Evolutionary conservation across 2,329 filamentous ascomycete species (phyloP).

Genomic region (Neonectria coccinea): DNA sequence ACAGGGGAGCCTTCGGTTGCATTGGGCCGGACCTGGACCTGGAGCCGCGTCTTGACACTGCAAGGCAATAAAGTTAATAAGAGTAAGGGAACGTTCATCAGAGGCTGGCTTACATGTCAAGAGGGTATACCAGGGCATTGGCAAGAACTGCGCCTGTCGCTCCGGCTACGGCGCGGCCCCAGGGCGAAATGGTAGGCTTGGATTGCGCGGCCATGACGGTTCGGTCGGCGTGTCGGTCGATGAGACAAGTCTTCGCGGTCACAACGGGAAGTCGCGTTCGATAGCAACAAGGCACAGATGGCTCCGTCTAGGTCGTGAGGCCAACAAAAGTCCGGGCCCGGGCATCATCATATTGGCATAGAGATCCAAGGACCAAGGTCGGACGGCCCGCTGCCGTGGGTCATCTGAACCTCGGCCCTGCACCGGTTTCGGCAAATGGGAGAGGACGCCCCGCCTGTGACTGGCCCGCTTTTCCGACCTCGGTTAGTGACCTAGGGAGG

Average conservation of each 20-base stretch:
- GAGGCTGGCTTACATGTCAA: conserved; percentile 82
- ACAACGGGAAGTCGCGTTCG: conserved; percentile 2
- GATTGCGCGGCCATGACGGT: conserved; percentile 65
- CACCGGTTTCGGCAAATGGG: conserved; percentile 46
- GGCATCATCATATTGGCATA: conserved; percentile 33
- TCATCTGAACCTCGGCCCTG: conserved; percentile 38
- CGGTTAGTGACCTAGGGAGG: conserved; percentile 41
- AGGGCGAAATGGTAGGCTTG: conserved; percentile 84
- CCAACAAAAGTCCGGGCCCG: conserved; percentile 24
- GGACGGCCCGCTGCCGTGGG: conserved; percentile 38
- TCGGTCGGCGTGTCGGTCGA: background rate
- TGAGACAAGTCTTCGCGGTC: background rate
- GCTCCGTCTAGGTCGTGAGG: conserved; percentile 29
- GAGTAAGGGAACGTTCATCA: background rate
- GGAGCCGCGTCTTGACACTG: conserved; percentile 95
- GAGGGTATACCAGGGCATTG: conserved; percentile 93
- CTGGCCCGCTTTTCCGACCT: conserved; percentile 40
- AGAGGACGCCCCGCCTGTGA: conserved; percentile 38
- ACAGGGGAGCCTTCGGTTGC: conserved; percentile 58
- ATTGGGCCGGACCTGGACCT: conserved; percentile 85
- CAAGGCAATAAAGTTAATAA: conserved; percentile 7
- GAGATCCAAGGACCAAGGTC: conserved; percentile 24
- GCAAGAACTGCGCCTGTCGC: conserved; percentile 93
- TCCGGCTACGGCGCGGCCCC: conserved; percentile 92
- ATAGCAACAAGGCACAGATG: conserved; percentile 12